Base-by-base conservation (phyloP, 768 basidiomycete species). In the Erythrobasidium yunnanense region DNA sequence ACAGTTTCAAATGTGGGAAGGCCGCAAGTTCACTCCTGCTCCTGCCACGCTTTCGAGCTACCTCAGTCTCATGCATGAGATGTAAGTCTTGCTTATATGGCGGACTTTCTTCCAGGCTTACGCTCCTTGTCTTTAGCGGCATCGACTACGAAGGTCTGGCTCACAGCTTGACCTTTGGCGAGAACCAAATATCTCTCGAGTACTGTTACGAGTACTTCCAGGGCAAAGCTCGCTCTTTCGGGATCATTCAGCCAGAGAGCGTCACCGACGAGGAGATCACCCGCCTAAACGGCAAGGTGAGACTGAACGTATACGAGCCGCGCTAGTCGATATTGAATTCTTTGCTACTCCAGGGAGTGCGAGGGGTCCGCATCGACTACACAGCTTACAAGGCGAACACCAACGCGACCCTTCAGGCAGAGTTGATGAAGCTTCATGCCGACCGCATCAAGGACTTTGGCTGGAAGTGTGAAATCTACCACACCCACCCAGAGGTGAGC, bases 281-380 rank as follows among this genome's bases (percentile, higher is more conserved):
- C 34, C n/a, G 35, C 2, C 34, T 66, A 4, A 2, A 57, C 27
- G 7, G 22, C 4, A 55, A 2, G 35, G 56, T 58, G 35, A 52
- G 56, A 2, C 4, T 45, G 7, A 27, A 1, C 29, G 23, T 7
- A n/a, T n/a, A n/a, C n/a, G n/a, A n/a, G n/a, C n/a, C n/a, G n/a
- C n/a, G n/a, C n/a, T n/a, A n/a, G n/a, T n/a, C n/a, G n/a, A n/a
- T n/a, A n/a, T n/a, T n/a, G n/a, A n/a, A n/a, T n/a, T n/a, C n/a
- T n/a, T 32, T n/a, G 7, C 22, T 4, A 22, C 5, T 17, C 6
- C 33, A 66, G 54, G 65, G 65, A 22, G 20, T 66, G 5, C 3
- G 22, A 18, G 65, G 52, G 5, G 42, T 66, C n/a, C 51, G 65
- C 23, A 66, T 66, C 65, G 54, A 66, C 46, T 66, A 51, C 34